A percentile compares a stretch with the other conserved stretches of the same genome.
phyloP scores from a whole-genome alignment of 1,284 basidiomycete species.

The Flammula alnicola region DNA sequence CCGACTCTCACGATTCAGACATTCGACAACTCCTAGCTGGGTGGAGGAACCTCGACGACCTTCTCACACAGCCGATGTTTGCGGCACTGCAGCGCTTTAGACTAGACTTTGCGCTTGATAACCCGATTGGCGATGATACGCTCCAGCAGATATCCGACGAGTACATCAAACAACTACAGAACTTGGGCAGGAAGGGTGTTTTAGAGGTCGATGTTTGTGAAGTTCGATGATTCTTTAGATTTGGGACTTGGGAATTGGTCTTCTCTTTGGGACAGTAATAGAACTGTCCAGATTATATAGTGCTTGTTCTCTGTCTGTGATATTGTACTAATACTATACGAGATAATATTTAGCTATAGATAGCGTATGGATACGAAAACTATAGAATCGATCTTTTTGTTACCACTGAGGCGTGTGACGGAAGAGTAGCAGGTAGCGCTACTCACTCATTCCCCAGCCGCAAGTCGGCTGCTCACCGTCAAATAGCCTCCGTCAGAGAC shows the following conservation, averaged over 20 bases:
- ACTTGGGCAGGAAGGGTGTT: constrained; percentile 23
- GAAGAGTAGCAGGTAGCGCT: too few species aligned
- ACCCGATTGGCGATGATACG: constrained; percentile 25
- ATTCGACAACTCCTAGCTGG: constrained; percentile 21
- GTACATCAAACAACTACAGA: constrained; percentile 23
- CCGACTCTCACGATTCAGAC: constrained; percentile 24
- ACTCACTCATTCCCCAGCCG: too few species aligned
- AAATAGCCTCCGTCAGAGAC: too few species aligned
- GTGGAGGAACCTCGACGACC: constrained; percentile 28
- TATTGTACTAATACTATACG: too few species aligned
- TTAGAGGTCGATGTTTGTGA: constrained; percentile 30
- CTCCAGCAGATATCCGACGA: constrained; percentile 24
- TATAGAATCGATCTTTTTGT: too few species aligned
- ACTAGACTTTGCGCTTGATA: constrained; percentile 30
- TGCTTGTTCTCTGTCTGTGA: constrained; percentile 2
- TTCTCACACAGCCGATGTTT: constrained; percentile 26
- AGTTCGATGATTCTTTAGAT: constrained; percentile 16
- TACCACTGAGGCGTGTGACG: too few species aligned
- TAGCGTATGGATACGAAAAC: too few species aligned
- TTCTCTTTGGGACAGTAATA: neutral
- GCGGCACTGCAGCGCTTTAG: constrained; percentile 22
- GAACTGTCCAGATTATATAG: too few species aligned
- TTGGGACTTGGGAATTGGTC: neutral
- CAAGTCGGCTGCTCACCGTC: too few species aligned
- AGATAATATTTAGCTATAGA: too few species aligned